phyloP scores from a whole-genome alignment of 2,329 filamentous ascomycete species.

The Lizonia empirigonia region DNA sequence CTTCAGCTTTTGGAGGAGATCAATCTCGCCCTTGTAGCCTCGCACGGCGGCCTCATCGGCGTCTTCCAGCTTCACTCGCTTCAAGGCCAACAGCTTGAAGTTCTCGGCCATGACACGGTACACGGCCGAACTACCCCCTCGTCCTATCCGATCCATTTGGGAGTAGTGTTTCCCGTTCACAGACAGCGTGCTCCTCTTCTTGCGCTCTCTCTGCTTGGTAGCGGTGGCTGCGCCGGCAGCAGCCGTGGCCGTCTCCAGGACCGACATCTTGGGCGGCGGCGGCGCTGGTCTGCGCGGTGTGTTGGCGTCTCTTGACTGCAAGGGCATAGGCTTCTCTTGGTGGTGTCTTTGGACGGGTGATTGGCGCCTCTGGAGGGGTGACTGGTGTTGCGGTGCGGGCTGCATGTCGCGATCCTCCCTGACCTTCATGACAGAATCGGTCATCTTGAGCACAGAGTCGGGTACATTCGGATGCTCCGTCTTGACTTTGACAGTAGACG shows the following conservation, averaged over 20 bases:
- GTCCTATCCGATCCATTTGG: constrained; percentile 85
- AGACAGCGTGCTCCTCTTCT: constrained; percentile 80
- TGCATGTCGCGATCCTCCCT: constrained; percentile 33
- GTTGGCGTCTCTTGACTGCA: constrained; percentile 64
- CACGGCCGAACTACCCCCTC: constrained; percentile 91
- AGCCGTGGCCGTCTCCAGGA: constrained; percentile 87
- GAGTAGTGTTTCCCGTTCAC: constrained; percentile 93
- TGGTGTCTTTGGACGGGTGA: constrained; percentile 37
- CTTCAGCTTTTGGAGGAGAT: constrained; percentile 79
- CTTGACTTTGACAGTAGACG: constrained; percentile 38
- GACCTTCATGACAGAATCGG: constrained; percentile 45
- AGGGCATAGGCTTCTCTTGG: constrained; percentile 53
- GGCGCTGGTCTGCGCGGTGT: constrained; percentile 80
- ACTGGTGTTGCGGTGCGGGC: constrained; percentile 30
- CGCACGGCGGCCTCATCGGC: constrained; percentile 82
- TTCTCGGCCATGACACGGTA: constrained; percentile 98
- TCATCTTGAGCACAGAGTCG: constrained; percentile 14
- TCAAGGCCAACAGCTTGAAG: constrained; percentile 91
- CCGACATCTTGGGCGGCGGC: constrained; percentile 94
- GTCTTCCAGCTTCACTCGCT: constrained; percentile 88
- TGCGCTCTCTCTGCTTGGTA: constrained; percentile 70
- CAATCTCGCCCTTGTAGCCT: constrained; percentile 95
- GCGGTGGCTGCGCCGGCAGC: constrained; percentile 75
- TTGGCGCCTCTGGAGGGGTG: constrained; percentile 42
- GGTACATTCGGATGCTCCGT: constrained; percentile 27